These are phyloP conservation scores for Suillus subaureus DNA, from an alignment of 768 basidiomycete species.

Conservation along the genomic window DNA sequence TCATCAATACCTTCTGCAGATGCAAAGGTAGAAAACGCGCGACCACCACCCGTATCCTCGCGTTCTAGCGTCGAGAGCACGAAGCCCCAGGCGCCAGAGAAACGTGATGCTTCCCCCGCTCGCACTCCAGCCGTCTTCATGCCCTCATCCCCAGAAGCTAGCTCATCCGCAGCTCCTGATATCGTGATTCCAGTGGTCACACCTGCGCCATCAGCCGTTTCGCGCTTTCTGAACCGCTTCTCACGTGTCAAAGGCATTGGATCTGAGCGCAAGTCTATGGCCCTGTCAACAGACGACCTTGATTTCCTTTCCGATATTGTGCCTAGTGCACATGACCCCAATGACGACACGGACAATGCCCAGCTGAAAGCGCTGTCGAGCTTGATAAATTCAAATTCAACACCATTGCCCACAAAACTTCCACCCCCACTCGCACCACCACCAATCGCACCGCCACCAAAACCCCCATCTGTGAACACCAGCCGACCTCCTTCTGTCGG, in stretches of 20 bases:
- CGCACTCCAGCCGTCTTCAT: slow-evolving; percentile 6
- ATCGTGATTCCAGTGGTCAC: slow-evolving; percentile 5
- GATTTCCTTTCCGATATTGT: slow-evolving; percentile 76
- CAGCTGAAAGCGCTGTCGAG: slow-evolving; percentile 42
- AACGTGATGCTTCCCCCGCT: slow-evolving; percentile 21
- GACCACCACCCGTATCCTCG: slow-evolving; percentile 22
- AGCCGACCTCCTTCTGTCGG: slow-evolving; percentile 14
- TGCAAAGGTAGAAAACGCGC: slow-evolving; percentile 19
- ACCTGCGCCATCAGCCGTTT: slow-evolving; percentile 67
- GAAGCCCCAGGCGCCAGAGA: slow-evolving; percentile 15
- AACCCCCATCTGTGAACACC: slow-evolving; percentile 25
- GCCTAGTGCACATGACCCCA: slow-evolving; percentile 52
- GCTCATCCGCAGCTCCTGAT: slow-evolving; percentile 13
- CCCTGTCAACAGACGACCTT: slow-evolving; percentile 79
- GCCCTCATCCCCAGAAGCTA: slow-evolving; percentile 8
- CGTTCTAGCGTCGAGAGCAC: slow-evolving; percentile 34
- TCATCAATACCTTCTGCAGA: slow-evolving; percentile 25
- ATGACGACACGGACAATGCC: slow-evolving; percentile 34
- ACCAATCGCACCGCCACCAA: slow-evolving; percentile 36
- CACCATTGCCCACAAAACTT: slow-evolving; percentile 44
- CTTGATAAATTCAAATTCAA: slow-evolving; percentile 42
- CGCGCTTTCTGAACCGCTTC: slow-evolving; percentile 81
- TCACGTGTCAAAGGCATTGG: slow-evolving; percentile 47
- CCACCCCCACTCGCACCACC: slow-evolving; percentile 50
- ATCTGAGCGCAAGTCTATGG: slow-evolving; percentile 53